These are phyloP conservation scores for Tolypocladium ovalisporum DNA, from an alignment of 2,329 filamentous ascomycete genomes.

Conservation along the genomic window DNA sequence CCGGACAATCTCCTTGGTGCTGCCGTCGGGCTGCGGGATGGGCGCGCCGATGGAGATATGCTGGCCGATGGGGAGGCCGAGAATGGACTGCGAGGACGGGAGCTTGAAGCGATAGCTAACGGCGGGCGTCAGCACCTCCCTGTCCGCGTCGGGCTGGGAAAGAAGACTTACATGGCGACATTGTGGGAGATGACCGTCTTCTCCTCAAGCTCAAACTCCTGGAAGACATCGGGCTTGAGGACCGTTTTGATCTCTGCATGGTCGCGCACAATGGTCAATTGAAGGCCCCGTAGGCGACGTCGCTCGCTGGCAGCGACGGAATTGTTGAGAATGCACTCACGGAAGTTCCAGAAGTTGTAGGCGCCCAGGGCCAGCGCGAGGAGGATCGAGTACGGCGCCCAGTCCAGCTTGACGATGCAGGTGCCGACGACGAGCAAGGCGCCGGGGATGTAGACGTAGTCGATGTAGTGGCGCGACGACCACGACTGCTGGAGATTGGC, in stretches of 20 bases:
- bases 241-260: conserved; percentile 62
- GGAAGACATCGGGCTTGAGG: conserved; percentile 78
- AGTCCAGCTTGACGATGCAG: conserved; percentile 69
- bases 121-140: conserved; percentile 1
- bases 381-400: conserved; percentile 57
- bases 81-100: conserved; percentile 64
- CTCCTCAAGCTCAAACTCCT: conserved; percentile 85
- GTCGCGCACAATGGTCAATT: neutral
- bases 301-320: neutral
- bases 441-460: conserved; percentile 78
- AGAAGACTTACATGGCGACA: conserved; percentile 70
- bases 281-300: neutral
- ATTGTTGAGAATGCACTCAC: conserved; percentile 37
- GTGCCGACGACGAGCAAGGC: conserved; percentile 66
- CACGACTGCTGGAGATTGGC: conserved; percentile 15
- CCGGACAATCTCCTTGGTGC: conserved; percentile 72
- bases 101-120: conserved; percentile 83
- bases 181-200: conserved; percentile 97
- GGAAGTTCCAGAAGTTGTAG: conserved; percentile 59
- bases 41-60: conserved; percentile 92
- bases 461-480: conserved; percentile 53
- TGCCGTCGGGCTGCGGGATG: conserved; percentile 56
- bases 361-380: conserved; percentile 55
- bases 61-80: conserved; percentile 95
- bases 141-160: neutral